These are phyloP conservation scores for Euphorbia tirucalli DNA, from an alignment of 345 rosid species.

Conservation along the genomic window DNA sequence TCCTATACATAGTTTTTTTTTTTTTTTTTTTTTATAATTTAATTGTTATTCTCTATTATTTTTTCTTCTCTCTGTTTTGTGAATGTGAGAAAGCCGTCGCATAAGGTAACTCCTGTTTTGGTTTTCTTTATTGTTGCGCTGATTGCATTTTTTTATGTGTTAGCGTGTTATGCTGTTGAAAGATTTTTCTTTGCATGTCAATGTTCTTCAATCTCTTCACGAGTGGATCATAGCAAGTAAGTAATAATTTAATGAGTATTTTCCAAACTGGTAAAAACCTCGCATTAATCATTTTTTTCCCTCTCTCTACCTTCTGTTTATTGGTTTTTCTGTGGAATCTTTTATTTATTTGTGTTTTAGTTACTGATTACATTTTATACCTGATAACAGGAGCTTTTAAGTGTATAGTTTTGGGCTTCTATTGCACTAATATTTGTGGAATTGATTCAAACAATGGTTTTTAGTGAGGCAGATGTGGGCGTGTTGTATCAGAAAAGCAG, in stretches of 20 bases:
- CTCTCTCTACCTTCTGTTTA: background rate
- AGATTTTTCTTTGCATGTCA: background rate
- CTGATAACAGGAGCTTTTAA: background rate
- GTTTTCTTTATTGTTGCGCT: background rate
- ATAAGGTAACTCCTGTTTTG: too few species aligned
- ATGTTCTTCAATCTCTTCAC: background rate
- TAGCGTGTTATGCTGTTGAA: background rate
- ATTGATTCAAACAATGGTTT: background rate
- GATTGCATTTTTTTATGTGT: background rate
- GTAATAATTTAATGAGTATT: background rate
- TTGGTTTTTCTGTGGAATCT: background rate
- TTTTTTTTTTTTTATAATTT: too few species aligned
- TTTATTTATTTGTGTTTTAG: background rate
- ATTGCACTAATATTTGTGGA: background rate
- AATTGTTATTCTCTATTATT: too few species aligned
- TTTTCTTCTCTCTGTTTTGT: too few species aligned
- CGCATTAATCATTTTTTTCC: background rate
- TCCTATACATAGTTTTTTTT: too few species aligned
- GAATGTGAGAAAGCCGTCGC: too few species aligned
- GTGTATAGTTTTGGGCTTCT: background rate
- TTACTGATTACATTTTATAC: background rate
- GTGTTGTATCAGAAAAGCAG: background rate
- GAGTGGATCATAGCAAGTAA: background rate
- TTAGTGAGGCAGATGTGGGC: constrained; percentile 4
- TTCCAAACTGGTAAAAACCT: background rate